Conservation (phyloP, 495 filamentous ascomycete genomes). For the Penicillium paradoxum region DNA sequence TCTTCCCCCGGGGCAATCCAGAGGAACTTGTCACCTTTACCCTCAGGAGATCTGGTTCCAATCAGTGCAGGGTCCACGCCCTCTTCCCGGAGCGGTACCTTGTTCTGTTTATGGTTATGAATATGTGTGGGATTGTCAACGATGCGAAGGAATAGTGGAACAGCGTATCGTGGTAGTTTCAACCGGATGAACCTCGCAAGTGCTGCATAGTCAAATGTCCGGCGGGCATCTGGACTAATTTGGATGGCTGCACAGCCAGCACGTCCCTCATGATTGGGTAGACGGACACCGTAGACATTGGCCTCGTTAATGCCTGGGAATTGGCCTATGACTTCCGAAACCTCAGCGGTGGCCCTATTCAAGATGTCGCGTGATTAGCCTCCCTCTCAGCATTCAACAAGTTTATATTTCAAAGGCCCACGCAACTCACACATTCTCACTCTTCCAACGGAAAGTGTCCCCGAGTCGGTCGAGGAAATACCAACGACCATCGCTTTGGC, state of each 20-base stretch:
- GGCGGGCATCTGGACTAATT: slow-evolving; percentile 32
- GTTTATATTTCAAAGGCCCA: too few relatives aligned
- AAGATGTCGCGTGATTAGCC: too few relatives aligned
- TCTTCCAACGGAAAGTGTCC: slow-evolving; percentile 82
- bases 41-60: slow-evolving; percentile 45
- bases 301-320: slow-evolving; percentile 67
- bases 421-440: slow-evolving; percentile 66
- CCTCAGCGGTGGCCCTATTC: slow-evolving; percentile 59
- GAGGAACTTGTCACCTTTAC: slow-evolving; percentile 45
- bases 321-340: slow-evolving; percentile 60
- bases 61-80: slow-evolving; percentile 56
- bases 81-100: slow-evolving; percentile 65
- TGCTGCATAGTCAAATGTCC: slow-evolving; percentile 48
- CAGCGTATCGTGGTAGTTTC: slow-evolving; percentile 67
- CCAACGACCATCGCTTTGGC: slow-evolving; percentile 65
- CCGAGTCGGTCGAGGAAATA: slow-evolving; percentile 74
- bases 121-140: slow-evolving; percentile 56
- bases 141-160: slow-evolving; percentile 68
- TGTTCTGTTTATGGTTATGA: slow-evolving; percentile 85
- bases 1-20: slow-evolving; percentile 52
- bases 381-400: too few relatives aligned
- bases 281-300: slow-evolving; percentile 70
- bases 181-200: slow-evolving; percentile 49
- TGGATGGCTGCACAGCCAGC: slow-evolving; percentile 63
- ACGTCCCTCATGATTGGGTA: slow-evolving; percentile 67